These are phyloP conservation scores for Parvularia atlantis DNA, from an alignment of 78 protist genomes.

Conservation along the genomic window DNA sequence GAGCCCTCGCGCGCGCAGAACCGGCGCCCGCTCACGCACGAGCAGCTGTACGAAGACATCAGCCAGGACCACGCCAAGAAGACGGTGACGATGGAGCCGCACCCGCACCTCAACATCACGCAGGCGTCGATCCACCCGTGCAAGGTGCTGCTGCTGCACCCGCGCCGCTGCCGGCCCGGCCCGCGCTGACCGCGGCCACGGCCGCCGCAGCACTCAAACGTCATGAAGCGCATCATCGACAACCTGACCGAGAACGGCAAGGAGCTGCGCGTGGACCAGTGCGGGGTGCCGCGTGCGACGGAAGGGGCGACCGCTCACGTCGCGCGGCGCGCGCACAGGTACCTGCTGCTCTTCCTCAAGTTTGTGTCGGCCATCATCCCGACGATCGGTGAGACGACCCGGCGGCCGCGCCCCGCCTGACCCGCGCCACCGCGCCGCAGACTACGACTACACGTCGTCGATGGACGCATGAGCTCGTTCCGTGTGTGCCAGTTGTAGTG, in stretches of 20 bases:
- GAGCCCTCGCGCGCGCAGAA: background rate
- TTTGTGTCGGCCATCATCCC: constrained; percentile 86
- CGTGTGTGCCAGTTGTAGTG: no score
- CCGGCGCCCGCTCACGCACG: constrained; percentile 43
- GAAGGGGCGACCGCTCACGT: background rate
- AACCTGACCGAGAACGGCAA: constrained; percentile 45
- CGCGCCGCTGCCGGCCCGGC: constrained; percentile 15
- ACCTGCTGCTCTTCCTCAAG: constrained; percentile 82
- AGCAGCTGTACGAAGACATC: constrained; percentile 83
- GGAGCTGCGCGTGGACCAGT: constrained; percentile 35
- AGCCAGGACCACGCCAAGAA: constrained; percentile 89
- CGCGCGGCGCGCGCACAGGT: constrained; percentile 15
- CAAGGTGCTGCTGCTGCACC: no score
- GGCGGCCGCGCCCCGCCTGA: no score
- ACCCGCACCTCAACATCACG: constrained; percentile 72
- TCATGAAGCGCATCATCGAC: constrained; percentile 80
- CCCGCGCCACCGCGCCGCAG: no score
- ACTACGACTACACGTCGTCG: constrained; percentile 87
- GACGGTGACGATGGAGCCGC: constrained; percentile 92
- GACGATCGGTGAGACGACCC: no score
- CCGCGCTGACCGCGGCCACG: no score
- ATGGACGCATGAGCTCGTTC: constrained; percentile 9
- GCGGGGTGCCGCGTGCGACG: no score
- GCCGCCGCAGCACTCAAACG: constrained; percentile 64
- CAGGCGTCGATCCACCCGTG: constrained; percentile 84